Evolutionary conservation across 306 rosid species (phyloP).

Genomic region (Ziziphus jujuba): DNA sequence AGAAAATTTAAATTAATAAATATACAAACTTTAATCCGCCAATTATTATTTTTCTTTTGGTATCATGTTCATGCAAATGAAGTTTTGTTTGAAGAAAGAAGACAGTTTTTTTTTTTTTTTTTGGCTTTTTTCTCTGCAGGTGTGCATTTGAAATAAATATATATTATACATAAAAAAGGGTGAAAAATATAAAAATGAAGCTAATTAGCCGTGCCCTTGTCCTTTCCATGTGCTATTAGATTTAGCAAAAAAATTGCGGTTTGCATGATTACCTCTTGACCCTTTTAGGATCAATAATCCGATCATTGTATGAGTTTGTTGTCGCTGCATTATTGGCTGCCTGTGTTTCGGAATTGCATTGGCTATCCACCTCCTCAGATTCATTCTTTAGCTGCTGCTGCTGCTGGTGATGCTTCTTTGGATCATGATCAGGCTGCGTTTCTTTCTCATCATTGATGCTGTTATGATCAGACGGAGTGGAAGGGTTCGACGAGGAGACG

Average conservation of each 20-base stretch:
- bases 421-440: slow-evolving; percentile 6
- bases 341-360: slow-evolving; percentile 48
- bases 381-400: slow-evolving; percentile 54
- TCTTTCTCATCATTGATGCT: slow-evolving; percentile 63
- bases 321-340: slow-evolving; percentile 13
- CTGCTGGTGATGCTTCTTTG: not conserved
- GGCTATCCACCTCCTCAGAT: slow-evolving; percentile 61
- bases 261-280: slow-evolving; percentile 71
- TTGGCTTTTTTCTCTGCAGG: no score
- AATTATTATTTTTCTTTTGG: no score
- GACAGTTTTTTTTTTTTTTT: no score
- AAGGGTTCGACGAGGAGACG: slow-evolving; percentile 68
- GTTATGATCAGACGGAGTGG: slow-evolving; percentile 74
- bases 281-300: slow-evolving; percentile 77
- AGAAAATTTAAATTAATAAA: no score
- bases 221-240: no score
- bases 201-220: not conserved
- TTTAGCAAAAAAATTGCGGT: not conserved
- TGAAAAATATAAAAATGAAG: no score
- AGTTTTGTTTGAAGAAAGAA: no score
- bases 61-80: no score
- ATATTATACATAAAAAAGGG: no score
- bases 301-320: slow-evolving; percentile 32
- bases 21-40: no score
- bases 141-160: no score